Conservation (phyloP, 371 early-diverging fungal species). For the Saksenaea vasiformis region DNA sequence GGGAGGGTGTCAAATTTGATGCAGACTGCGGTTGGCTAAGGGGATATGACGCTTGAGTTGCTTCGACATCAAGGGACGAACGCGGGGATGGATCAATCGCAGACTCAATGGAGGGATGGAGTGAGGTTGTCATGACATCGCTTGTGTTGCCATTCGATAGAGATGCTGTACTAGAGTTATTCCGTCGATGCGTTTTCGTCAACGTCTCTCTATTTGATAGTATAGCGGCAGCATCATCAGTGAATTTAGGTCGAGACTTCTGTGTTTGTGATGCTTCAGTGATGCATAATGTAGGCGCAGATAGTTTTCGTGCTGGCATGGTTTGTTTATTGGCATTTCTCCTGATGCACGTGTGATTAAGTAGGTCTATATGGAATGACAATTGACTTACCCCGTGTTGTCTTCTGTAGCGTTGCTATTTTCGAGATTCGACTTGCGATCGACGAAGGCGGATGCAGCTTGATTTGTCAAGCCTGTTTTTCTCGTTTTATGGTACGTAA, state of each 20-base stretch:
- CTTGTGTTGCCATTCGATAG: conserved; percentile 20
- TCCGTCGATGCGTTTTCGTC: conserved; percentile 19
- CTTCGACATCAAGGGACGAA: conserved; percentile 29
- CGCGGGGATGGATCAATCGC: conserved; percentile 46
- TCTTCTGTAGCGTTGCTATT: conserved; percentile 5
- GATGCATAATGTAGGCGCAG: conserved; percentile 27
- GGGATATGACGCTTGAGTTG: conserved; percentile 18
- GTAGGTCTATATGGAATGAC: not conserved
- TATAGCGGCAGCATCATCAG: conserved; percentile 9
- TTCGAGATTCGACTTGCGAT: conserved; percentile 3
- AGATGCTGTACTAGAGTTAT: conserved; percentile 20
- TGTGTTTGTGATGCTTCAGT: conserved; percentile 27
- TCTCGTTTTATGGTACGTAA: conserved; percentile 21
- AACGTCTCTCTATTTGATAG: conserved; percentile 16
- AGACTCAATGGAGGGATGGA: conserved; percentile 50
- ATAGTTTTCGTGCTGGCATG: conserved; percentile 21
- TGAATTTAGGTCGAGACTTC: conserved; percentile 10
- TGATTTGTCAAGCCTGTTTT: conserved; percentile 30
- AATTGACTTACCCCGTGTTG: not conserved
- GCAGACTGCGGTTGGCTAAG: not conserved
- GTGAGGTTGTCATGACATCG: conserved; percentile 18
- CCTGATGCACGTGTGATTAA: not conserved
- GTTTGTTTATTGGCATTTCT: conserved; percentile 14
- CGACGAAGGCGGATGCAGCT: conserved; percentile 20
- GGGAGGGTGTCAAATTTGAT: not conserved